Evolutionary conservation across 2,329 filamentous ascomycete species (phyloP), one percentile per base, ranked within the genome.

Genomic region (Pseudopyricularia javanii): DNA sequence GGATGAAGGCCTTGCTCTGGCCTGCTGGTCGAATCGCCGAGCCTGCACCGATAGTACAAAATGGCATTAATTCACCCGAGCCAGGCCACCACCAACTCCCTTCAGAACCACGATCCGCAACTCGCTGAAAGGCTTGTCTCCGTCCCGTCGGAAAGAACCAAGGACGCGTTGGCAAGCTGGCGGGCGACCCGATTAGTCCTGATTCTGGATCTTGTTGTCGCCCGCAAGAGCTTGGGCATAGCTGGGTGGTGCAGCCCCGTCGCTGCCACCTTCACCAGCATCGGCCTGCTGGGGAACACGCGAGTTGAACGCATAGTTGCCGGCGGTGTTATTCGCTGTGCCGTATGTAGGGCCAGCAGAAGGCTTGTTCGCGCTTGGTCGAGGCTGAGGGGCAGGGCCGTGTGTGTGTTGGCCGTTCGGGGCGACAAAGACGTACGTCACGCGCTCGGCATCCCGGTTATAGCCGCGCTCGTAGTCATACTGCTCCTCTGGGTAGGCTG

Each of bases 191-290:
- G 7, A 45, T 22, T 74, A 82, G 55, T 82, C 76, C 54, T 77
- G 74, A 17, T 68, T 76, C 75, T 97, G 93, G 50, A 96, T 76
- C 78, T 97, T 97, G 69, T 96, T 72, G 64, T 97, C 91, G 1
- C 88, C 90, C 62, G 84, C 85, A 55, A 96, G 85, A 49, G 89
- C 91, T 69, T 96, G 88, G 15, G 87, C 86, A 67, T 97, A 97
- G 14, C 85, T 88, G 4, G 93, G 91, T 43, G 91, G 91, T 35
- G 79, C 74, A 12, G 70, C 71, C 49, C 73, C 63, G 56, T 69
- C 68, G 58, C 67, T 70, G 64, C 70, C 64, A 40, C 74, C 68
- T 62, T 72, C 69, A 56, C 70, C 72, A 22, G 66, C 64, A 51
- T 65, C 60, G 53, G 63, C 58, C 54, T 62, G 3, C 57, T 26